Evolutionary conservation across 345 rosid species (phyloP).

Genomic region (Pistacia atlantica): DNA sequence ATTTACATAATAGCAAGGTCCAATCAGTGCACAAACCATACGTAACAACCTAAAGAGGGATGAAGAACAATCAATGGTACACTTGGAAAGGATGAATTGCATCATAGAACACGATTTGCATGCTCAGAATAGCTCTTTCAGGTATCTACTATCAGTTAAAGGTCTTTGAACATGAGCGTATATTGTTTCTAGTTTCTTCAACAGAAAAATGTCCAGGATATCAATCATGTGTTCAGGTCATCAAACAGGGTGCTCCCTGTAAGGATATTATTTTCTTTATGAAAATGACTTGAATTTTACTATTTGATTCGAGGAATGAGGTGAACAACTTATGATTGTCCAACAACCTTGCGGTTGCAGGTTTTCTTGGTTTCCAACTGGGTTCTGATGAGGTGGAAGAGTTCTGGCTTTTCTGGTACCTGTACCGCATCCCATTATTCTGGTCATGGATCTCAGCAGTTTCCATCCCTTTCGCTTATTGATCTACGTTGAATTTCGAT

Average conservation of each 20-base stretch:
- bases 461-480: constrained; percentile 29
- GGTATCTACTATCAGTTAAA: not conserved
- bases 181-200: no score
- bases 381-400: constrained; percentile 22
- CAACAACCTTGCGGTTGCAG: constrained; percentile 23
- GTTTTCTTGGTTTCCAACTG: constrained; percentile 2
- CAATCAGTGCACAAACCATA: no score
- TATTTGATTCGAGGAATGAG: not conserved
- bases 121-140: not conserved
- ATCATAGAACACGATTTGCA: not conserved
- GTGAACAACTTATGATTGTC: constrained; percentile 21
- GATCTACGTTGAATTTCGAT: constrained; percentile 49
- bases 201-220: not conserved
- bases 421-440: constrained; percentile 19
- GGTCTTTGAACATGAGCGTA: not conserved
- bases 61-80: not conserved
- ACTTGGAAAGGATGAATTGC: not conserved
- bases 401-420: constrained; percentile 16
- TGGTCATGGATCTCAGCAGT: constrained; percentile 26
- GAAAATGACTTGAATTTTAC: constrained; percentile 26
- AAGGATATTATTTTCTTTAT: not conserved
- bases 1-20: no score
- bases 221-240: not conserved
- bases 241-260: not conserved
- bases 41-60: not conserved